phyloP scores from a whole-genome alignment of 495 filamentous ascomycete genomes.

The Hamigera avellanea region DNA sequence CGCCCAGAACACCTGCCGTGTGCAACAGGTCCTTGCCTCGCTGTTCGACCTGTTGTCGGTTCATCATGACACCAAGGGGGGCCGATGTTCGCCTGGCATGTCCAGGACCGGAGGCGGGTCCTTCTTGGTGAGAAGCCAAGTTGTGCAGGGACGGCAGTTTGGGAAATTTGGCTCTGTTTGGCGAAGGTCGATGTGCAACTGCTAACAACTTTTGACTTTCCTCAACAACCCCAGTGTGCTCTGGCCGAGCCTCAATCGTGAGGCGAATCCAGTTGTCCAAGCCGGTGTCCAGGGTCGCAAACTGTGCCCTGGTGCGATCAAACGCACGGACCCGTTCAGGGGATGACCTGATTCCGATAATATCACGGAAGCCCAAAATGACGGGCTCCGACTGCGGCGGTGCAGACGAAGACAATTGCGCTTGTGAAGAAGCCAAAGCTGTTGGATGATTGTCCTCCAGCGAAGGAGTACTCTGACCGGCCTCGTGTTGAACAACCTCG shows the following conservation, averaged over 20 bases:
- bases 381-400: conserved; percentile 19
- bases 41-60: conserved; percentile 42
- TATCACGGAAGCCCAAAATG: conserved; percentile 55
- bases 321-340: conserved; percentile 58
- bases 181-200: conserved; percentile 17
- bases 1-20: conserved; percentile 59
- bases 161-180: conserved; percentile 34
- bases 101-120: conserved; percentile 20
- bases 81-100: conserved; percentile 25
- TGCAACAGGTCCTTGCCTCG: conserved; percentile 81
- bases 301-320: conserved; percentile 56
- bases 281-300: conserved; percentile 60
- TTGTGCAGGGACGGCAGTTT: conserved; percentile 28
- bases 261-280: conserved; percentile 59
- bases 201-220: conserved; percentile 20
- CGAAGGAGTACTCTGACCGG: conserved; percentile 3
- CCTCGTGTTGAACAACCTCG: conserved; percentile 4
- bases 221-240: conserved; percentile 34
- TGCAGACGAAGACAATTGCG: conserved; percentile 1
- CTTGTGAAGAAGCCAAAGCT: conserved; percentile 1
- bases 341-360: conserved; percentile 47
- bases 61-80: conserved; percentile 27
- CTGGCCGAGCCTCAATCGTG: conserved; percentile 37
- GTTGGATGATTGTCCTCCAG: conserved; percentile 3
- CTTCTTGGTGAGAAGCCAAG: conserved; percentile 33